Conservation (phyloP, 495 filamentous ascomycete genomes). For the Diplogelasinospora grovesii region DNA sequence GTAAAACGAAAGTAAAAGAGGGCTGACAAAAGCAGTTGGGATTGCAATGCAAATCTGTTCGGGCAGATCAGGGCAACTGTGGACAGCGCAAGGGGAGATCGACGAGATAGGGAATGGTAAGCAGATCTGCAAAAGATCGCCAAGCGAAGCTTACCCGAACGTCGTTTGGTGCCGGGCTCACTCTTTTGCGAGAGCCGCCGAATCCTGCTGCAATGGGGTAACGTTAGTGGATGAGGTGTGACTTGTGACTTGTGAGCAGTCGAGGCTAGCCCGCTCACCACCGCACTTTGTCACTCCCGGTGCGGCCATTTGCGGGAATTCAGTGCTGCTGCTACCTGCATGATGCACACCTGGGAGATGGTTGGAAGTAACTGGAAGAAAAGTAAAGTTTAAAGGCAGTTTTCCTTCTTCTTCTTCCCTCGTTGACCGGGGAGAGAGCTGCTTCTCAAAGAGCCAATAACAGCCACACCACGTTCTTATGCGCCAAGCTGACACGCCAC, state of each 20-base stretch:
- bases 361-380: neutral
- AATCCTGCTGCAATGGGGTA: neutral
- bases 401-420: no score
- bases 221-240: neutral
- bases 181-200: neutral
- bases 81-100: neutral
- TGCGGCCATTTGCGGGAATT: no score
- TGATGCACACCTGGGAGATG: neutral
- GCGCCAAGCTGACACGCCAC: neutral
- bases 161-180: slow-evolving; percentile 4
- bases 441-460: neutral
- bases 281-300: neutral
- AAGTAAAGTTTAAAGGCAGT: no score
- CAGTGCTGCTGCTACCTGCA: neutral
- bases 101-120: neutral
- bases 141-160: slow-evolving; percentile 1
- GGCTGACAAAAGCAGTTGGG: neutral
- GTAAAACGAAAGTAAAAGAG: neutral
- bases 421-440: neutral
- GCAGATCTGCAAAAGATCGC: slow-evolving; percentile 6
- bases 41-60: neutral
- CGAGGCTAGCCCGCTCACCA: neutral
- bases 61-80: neutral
- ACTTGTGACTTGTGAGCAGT: neutral
- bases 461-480: neutral